Percentiles rank a stretch among this genome's conserved stretches.
Evolutionary conservation across 148 eudicot species (phyloP).

Genomic region (Camellia japonica): DNA sequence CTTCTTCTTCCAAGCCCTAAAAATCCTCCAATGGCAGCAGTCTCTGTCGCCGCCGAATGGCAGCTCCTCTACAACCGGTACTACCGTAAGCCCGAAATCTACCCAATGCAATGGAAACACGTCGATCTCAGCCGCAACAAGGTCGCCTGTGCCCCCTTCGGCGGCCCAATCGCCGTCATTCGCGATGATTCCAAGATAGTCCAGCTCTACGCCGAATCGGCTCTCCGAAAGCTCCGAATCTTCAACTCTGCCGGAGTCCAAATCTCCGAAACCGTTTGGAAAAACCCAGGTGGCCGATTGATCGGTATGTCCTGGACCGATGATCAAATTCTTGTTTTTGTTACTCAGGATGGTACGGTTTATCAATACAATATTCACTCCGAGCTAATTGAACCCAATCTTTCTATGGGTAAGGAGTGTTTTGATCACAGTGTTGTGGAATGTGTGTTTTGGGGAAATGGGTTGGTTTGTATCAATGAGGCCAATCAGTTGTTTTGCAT

Average conservation of each 20-base stretch:
- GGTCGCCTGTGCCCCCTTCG: conserved; percentile 82
- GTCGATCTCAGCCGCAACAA: conserved; percentile 90
- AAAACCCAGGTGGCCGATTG: conserved; percentile 81
- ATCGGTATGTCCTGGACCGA: conserved; percentile 89
- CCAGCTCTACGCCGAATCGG: conserved; percentile 91
- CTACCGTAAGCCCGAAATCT: conserved; percentile 87
- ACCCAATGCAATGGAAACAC: conserved; percentile 74
- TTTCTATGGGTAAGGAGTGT: conserved; percentile 75
- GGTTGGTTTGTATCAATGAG: conserved; percentile 86
- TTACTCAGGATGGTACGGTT: conserved; percentile 87
- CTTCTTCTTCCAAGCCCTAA: not conserved
- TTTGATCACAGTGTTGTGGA: conserved; percentile 87
- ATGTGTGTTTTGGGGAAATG: conserved; percentile 96
- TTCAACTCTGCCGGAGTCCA: conserved; percentile 81
- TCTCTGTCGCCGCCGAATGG: conserved; percentile 96
- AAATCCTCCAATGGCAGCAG: conserved; percentile 41
- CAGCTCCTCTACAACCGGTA: conserved; percentile 84
- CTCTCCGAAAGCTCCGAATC: conserved; percentile 82
- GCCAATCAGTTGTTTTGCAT: conserved; percentile 69
- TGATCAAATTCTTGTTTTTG: conserved; percentile 68
- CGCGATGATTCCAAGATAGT: conserved; percentile 98
- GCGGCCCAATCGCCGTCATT: conserved; percentile 92
- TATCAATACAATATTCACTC: conserved; percentile 69
- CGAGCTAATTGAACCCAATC: conserved; percentile 47
- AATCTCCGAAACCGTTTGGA: conserved; percentile 77